phyloP scores from a whole-genome alignment of 768 basidiomycete species.

The Phanerochaete carnosa region DNA sequence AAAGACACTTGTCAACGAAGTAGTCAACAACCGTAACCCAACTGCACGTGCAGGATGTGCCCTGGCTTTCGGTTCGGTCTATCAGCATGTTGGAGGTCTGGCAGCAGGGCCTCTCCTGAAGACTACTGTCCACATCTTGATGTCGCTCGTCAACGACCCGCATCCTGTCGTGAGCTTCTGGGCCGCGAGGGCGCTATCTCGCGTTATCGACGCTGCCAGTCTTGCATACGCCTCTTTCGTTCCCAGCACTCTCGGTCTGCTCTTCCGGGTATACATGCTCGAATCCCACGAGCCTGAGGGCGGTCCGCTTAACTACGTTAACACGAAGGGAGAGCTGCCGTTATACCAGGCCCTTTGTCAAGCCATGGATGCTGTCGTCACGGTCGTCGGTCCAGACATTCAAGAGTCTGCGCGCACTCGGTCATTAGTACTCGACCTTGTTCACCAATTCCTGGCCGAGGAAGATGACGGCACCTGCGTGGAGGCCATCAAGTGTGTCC shows the following conservation, averaged over 20 bases:
- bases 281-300: slow-evolving; percentile 94
- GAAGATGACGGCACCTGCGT: slow-evolving; percentile 86
- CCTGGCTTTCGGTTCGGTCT: slow-evolving; percentile 87
- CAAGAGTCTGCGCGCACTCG: slow-evolving; percentile 81
- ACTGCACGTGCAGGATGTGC: slow-evolving; percentile 92
- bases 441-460: slow-evolving; percentile 81
- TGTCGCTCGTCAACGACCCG: slow-evolving; percentile 93
- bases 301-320: slow-evolving; percentile 76
- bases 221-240: slow-evolving; percentile 90
- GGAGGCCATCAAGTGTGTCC: slow-evolving; percentile 93
- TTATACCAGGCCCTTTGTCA: slow-evolving; percentile 90
- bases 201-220: slow-evolving; percentile 89
- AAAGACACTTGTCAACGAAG: slow-evolving; percentile 88
- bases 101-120: slow-evolving; percentile 93
- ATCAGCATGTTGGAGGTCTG: slow-evolving; percentile 89
- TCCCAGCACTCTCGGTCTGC: slow-evolving; percentile 81
- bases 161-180: slow-evolving; percentile 96
- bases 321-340: slow-evolving; percentile 86
- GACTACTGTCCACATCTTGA: slow-evolving; percentile 91
- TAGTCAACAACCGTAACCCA: slow-evolving; percentile 93
- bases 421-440: slow-evolving; percentile 79
- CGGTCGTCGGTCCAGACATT: slow-evolving; percentile 92
- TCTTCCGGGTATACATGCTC: slow-evolving; percentile 84
- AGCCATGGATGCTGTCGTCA: slow-evolving; percentile 90
- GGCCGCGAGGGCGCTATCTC: slow-evolving; percentile 80